Percentiles rank a stretch among this genome's conserved stretches.
Evolutionary conservation across 768 basidiomycete species (phyloP).

Genomic region (Leccinum olivaceopallidum): DNA sequence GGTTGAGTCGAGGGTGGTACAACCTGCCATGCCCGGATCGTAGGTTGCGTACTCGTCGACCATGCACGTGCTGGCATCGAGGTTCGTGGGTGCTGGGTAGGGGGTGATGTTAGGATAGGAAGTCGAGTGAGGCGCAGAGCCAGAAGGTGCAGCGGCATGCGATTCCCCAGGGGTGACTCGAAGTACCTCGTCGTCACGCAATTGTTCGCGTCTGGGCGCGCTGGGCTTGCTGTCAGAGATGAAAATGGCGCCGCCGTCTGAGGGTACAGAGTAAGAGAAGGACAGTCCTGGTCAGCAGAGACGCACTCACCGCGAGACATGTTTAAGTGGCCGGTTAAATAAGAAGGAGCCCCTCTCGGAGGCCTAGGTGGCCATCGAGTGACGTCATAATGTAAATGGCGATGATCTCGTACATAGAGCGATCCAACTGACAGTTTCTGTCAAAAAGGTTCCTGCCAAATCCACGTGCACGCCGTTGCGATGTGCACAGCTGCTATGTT

Average conservation of each 20-base stretch:
- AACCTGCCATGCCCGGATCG: conserved; percentile 28
- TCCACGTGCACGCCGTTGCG: background rate
- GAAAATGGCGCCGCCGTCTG: background rate
- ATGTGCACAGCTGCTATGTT: background rate
- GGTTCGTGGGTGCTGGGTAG: background rate
- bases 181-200: background rate
- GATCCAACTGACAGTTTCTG: background rate
- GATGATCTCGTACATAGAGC: background rate
- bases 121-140: background rate
- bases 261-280: background rate
- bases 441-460: background rate
- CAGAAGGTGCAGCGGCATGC: background rate
- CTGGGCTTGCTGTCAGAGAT: conserved; percentile 5
- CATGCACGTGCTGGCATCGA: background rate
- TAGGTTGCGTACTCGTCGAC: conserved; percentile 19
- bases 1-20: background rate
- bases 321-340: background rate
- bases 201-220: background rate
- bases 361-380: background rate
- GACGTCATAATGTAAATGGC: background rate
- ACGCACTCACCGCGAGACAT: background rate
- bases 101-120: background rate
- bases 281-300: background rate
- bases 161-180: background rate
- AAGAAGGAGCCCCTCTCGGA: background rate